These are phyloP conservation scores for Hamamelis virginiana DNA, from an alignment of 164 flowering plant genomes.

Conservation along the genomic window DNA sequence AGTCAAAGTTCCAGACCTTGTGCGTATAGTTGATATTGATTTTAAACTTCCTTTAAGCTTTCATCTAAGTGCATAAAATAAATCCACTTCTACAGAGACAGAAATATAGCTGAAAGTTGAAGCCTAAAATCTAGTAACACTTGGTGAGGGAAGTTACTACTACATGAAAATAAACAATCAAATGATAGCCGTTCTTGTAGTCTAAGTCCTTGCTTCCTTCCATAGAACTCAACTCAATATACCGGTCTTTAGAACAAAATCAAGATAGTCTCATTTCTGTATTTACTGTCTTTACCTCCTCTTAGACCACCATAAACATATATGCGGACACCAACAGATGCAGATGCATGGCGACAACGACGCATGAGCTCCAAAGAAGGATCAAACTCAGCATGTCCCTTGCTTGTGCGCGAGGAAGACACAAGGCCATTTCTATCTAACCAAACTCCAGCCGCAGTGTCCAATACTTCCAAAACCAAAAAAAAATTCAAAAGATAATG, in stretches of 20 bases:
- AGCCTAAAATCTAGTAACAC: neutral
- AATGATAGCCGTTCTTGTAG: neutral
- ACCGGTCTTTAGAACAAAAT: neutral
- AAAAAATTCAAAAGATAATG: neutral
- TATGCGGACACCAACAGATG: constrained; percentile 82
- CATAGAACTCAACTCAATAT: neutral
- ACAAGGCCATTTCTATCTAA: constrained; percentile 89
- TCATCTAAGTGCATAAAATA: neutral
- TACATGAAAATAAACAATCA: neutral
- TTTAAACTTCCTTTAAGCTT: neutral
- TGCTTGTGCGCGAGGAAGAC: constrained; percentile 61
- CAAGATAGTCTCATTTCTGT: neutral
- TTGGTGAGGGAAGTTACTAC: neutral
- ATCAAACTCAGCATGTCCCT: constrained; percentile 60
- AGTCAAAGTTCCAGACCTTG: neutral
- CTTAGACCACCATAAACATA: constrained; percentile 88
- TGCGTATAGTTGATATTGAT: neutral
- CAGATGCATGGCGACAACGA: constrained; percentile 97
- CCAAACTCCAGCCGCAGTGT: constrained; percentile 99
- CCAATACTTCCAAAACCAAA: constrained; percentile 59
- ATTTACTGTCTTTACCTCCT: constrained; percentile 65
- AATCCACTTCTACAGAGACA: neutral
- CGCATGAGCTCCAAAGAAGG: constrained; percentile 83
- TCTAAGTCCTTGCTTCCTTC: neutral
- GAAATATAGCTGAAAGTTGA: neutral